Base-by-base conservation (phyloP, 169 alveolate species). In the Cryptosporidium bovis region DNA sequence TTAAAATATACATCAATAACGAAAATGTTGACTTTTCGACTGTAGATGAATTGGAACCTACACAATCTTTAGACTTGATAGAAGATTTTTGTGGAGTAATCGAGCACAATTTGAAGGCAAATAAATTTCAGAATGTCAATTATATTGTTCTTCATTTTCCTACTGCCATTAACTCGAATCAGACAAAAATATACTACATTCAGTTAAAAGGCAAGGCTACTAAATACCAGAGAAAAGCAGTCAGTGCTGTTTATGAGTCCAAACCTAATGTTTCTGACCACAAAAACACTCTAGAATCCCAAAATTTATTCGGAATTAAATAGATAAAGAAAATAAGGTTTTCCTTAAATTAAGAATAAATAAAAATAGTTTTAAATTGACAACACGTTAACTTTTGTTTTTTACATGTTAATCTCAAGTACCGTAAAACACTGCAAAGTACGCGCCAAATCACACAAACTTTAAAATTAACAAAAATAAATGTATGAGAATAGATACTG, bases 11-110 rank as follows among this genome's bases (percentile, higher is more conserved):
- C 65, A 83, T 92, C 7, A 91, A 93, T 82, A 77, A 90, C 50
- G 96, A 93, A 55, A 91, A 71, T 67, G 55, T 93, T 15, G 96
- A 93, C 53, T 93, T 93, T 18, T 84, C 62, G 53, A 93, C 93
- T 24, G 66, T 93, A 33, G 51, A 66, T 51, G 95, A 93, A 48
- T 31, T 68, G 33, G 90, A 91, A 31, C 91, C 93, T 36, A 53
- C 83, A 44, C 96, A 93, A 50, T 93, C 91, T 65, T 31, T 93
- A 31, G 94, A 92, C 34, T 64, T 93, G 15, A 40, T 89, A 13
- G 92, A 91, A 46, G 96, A 93, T 82, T 93, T 53, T 69, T 93
- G 92, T 82, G 96, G 95, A 12, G 64, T 94, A 29, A 65, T 93
- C 46, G 96, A 93, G 46, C 92, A 93, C 50, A 92, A 94, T 15